Evolutionary conservation across 192 early-diverging fungal genomes (phyloP).

Genomic region (Chytriomyces hyalinus): DNA sequence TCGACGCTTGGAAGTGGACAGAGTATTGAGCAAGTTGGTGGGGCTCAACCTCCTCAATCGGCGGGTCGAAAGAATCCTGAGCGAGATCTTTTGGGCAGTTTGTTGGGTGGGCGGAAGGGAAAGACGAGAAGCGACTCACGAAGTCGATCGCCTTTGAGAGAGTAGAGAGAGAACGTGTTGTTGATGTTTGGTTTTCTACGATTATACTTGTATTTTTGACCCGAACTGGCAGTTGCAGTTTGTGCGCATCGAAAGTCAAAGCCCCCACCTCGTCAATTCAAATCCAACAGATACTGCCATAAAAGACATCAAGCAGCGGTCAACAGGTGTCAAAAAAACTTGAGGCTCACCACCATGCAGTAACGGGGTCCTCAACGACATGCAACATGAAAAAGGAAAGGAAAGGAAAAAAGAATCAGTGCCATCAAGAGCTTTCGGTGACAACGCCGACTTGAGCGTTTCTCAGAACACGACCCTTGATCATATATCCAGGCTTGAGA

Average conservation of each 20-base stretch:
- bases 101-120: constrained; percentile 14
- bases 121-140: not conserved
- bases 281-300: too few relatives aligned
- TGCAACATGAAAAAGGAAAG: not conserved
- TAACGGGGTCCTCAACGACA: too few relatives aligned
- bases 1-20: constrained; percentile 10
- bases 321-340: too few relatives aligned
- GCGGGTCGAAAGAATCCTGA: constrained; percentile 11
- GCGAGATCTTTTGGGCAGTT: constrained; percentile 4
- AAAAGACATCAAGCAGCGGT: too few relatives aligned
- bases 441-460: constrained; percentile 97
- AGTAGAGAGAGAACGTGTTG: not conserved
- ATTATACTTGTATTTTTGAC: too few relatives aligned
- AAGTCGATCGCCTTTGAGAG: constrained; percentile 26
- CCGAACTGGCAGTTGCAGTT: too few relatives aligned
- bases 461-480: constrained; percentile 90
- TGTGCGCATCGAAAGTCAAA: too few relatives aligned
- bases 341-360: too few relatives aligned
- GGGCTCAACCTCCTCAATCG: not conserved
- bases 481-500: constrained; percentile 90
- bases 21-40: constrained; percentile 8
- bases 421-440: constrained; percentile 4
- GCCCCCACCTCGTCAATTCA: too few relatives aligned
- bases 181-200: not conserved
- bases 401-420: constrained; percentile 12